Base-by-base conservation (phyloP, 345 rosid species). In the Trapa incisa region DNA sequence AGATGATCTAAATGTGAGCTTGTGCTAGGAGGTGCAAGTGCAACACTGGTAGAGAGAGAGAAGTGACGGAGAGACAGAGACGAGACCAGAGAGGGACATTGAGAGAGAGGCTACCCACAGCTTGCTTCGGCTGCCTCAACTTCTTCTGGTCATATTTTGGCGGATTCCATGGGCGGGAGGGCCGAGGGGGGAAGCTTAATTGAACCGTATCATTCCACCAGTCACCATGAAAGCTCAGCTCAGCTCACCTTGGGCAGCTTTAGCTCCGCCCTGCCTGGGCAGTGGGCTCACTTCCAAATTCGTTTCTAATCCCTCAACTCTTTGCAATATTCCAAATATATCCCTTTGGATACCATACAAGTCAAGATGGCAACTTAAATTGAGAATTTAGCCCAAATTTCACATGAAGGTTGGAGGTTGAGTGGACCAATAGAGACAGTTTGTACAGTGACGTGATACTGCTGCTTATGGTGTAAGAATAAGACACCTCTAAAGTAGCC, bases 61-160 rank as follows among this genome's bases (percentile, higher is more conserved):
- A 11, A 6, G 48, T 45, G 48, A 45, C 48, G 11, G 48, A 45
- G 48, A 45, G 12, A 41, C 2, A 41, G 48, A 22, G 48, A 45
- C 48, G 11, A 45, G 48, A 45, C 48, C 8, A 42, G 48, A 36
- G 50, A 9, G 62, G 16, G 8, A 17, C n/a, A n/a, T 13, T 15
- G 48, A 7, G 48, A 45, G 53, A 17, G 69, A 45, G 38, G 70
- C 0, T 4, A 13, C 48, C 11, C 48, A 11, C 10, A 22, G 16
- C 4, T 11, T 32, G 29, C 38, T 35, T 41, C 43, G 8, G 16
- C 41, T 16, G 43, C 48, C 48, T 63, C 66, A 43, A 33, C 33
- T 42, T 61, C 35, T 45, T 35, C 53, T 39, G 71, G 71, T 61
- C 35, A n/a, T 45, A 39, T 43, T 60, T 61, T 69, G 66, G 72